Evolutionary conservation across 495 filamentous ascomycete genomes (phyloP).

Genomic region (Amniculicola lignicola): DNA sequence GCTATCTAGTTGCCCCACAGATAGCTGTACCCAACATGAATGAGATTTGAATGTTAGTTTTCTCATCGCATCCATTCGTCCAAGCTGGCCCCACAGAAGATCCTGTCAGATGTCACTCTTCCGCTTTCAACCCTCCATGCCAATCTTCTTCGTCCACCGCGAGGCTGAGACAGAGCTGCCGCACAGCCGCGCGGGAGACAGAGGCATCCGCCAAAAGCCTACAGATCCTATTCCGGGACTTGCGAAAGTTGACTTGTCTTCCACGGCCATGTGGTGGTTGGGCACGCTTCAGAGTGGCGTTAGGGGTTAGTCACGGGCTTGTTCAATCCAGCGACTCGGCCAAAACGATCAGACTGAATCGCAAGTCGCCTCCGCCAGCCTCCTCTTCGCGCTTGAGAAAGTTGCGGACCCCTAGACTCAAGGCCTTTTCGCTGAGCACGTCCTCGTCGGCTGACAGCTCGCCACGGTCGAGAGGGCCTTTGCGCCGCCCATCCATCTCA

Average conservation of each 20-base stretch:
- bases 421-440: constrained; percentile 62
- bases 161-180: constrained; percentile 6
- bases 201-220: constrained; percentile 10
- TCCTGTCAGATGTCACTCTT: background rate
- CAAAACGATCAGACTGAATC: constrained; percentile 58
- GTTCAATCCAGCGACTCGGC: constrained; percentile 43
- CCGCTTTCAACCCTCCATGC: constrained; percentile 1
- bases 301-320: too few species aligned
- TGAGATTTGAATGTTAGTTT: background rate
- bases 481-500: constrained; percentile 50
- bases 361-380: constrained; percentile 47
- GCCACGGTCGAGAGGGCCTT: constrained; percentile 72
- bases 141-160: background rate
- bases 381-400: constrained; percentile 54
- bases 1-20: background rate
- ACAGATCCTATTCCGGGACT: background rate
- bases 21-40: background rate
- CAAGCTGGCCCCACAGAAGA: background rate
- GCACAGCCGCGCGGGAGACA: constrained; percentile 8
- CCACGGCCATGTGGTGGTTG: too few species aligned
- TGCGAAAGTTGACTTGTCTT: too few species aligned
- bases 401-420: constrained; percentile 58
- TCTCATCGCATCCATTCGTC: constrained; percentile 5
- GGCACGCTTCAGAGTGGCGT: too few species aligned
- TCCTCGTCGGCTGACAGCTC: constrained; percentile 60